Evolutionary conservation across 2,329 filamentous ascomycete species (phyloP), one percentile per base, ranked within the genome.

Genomic region (Colletotrichum higginsianum): DNA sequence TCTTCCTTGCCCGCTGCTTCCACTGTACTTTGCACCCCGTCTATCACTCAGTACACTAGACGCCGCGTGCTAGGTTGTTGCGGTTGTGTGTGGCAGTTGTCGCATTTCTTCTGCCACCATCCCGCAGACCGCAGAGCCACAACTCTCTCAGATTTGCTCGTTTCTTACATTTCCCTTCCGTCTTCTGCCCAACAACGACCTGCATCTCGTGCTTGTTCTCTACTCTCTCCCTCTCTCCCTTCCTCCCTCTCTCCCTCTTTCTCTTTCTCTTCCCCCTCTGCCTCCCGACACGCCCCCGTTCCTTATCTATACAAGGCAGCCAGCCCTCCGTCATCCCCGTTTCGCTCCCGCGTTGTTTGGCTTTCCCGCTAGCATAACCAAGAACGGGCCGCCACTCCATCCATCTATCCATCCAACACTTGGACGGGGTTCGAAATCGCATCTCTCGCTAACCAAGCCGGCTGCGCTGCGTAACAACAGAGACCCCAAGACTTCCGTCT

Each of bases 1-100:
- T 68, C 76, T 72, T 65, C 66, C 67, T 73, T 73, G 69, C 69
- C 71, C 68, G 50, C 74, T 61, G 50, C 74, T 61, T 75, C 75
- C 74, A 68, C 73, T 65, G 66, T 71, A 50, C 70, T 72, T 66
- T 61, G 67, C 7, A 30, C 30, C 30, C 30, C 30, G 30, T 30
- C 30, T 8, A 30, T 30, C 30, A 30, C 30, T 30, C 30, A 30
- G 30, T 8, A 30, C 30, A 56, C 61, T 50, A 66, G 58, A 57
- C 42, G 49, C 66, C 55, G 63, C 63, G 47, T 46, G n/a, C 52
- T 66, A 38, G 16, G 49, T 60, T 52, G 50, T 53, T 9, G 35
- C 18, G 7, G 35, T 46, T 61, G 30, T 55, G 30, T 30, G 30
- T 53, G 18, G 35, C 30, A 11, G 53, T 46, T 66, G 30, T 49